Conservation (phyloP, 1,139 yeast genomes). For the Candida anutae region DNA sequence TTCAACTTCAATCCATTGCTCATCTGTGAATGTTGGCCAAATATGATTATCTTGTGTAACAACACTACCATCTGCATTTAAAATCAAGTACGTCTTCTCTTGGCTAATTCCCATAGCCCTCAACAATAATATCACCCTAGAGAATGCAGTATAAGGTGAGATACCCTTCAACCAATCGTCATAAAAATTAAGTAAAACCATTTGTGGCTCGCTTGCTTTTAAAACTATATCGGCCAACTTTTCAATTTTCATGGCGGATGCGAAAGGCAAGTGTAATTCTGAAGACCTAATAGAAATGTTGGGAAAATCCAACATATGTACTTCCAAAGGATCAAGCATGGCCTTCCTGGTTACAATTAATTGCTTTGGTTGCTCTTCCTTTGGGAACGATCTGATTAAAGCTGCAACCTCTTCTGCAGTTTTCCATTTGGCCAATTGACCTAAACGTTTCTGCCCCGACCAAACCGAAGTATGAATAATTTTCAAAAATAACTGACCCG, state of each 20-base stretch:
- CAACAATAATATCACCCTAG: constrained; percentile 71
- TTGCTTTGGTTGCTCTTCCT: constrained; percentile 92
- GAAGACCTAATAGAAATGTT: constrained; percentile 85
- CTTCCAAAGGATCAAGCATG: constrained; percentile 90
- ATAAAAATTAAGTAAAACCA: constrained; percentile 83
- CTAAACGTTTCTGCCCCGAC: constrained; percentile 94
- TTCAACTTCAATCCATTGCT: constrained; percentile 91
- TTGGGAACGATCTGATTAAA: constrained; percentile 76
- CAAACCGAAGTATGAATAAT: constrained; percentile 92
- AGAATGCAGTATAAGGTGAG: constrained; percentile 90
- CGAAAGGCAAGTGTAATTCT: constrained; percentile 84
- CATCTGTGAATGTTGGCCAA: constrained; percentile 87
- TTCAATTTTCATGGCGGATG: constrained; percentile 76
- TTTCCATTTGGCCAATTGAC: constrained; percentile 95
- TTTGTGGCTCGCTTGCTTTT: constrained; percentile 86
- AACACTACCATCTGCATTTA: constrained; percentile 68
- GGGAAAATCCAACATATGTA: constrained; percentile 95
- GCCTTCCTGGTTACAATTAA: constrained; percentile 86
- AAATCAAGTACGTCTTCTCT: constrained; percentile 67
- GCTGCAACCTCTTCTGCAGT: constrained; percentile 98
- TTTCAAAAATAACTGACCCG: constrained; percentile 83
- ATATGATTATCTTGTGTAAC: constrained; percentile 71
- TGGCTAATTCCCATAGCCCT: constrained; percentile 74
- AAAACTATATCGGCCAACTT: constrained; percentile 73
- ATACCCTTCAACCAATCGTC: constrained; percentile 89